Evolutionary conservation across 441 rosid genomes (phyloP).

Genomic region (Monsonia emarginata): DNA sequence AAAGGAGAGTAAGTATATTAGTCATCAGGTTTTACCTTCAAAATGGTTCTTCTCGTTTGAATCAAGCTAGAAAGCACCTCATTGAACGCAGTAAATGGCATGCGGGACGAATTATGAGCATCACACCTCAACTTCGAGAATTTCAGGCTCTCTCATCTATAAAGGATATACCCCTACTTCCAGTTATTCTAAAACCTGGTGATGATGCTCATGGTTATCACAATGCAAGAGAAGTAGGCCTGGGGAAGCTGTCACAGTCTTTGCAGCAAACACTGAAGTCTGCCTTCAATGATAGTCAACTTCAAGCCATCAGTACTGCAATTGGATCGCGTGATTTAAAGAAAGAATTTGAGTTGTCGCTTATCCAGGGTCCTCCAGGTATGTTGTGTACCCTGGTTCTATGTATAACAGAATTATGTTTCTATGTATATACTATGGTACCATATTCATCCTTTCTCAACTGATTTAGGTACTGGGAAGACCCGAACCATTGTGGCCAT

Average conservation of each 20-base stretch:
- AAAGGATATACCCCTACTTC: slow-evolving; percentile 62
- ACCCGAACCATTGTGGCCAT: slow-evolving; percentile 93
- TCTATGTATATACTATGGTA: slow-evolving; percentile 4
- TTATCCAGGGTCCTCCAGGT: slow-evolving; percentile 99
- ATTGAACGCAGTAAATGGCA: slow-evolving; percentile 98
- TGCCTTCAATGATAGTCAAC: slow-evolving; percentile 80
- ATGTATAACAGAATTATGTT: slow-evolving; percentile 11
- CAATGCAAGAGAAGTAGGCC: slow-evolving; percentile 34
- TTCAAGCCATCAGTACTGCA: slow-evolving; percentile 68
- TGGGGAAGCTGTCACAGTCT: slow-evolving; percentile 52
- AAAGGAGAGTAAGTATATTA: slow-evolving; percentile 58
- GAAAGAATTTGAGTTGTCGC: slow-evolving; percentile 66
- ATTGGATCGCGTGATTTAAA: slow-evolving; percentile 39
- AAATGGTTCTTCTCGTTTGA: slow-evolving; percentile 60
- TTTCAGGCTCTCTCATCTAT: slow-evolving; percentile 84
- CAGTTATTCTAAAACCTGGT: slow-evolving; percentile 63
- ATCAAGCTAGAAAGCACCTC: slow-evolving; percentile 88
- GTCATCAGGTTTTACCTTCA: slow-evolving; percentile 78
- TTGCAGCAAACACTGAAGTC: slow-evolving; percentile 56
- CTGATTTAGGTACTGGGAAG: slow-evolving; percentile 76
- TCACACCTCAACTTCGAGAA: slow-evolving; percentile 88
- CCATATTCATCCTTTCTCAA: slow-evolving; percentile 11
- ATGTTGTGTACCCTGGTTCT: slow-evolving; percentile 14
- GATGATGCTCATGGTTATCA: slow-evolving; percentile 25
- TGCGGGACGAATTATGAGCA: slow-evolving; percentile 78